Conservation (phyloP, 805 yeast genomes). For the Metschnikowia reukaufii region DNA sequence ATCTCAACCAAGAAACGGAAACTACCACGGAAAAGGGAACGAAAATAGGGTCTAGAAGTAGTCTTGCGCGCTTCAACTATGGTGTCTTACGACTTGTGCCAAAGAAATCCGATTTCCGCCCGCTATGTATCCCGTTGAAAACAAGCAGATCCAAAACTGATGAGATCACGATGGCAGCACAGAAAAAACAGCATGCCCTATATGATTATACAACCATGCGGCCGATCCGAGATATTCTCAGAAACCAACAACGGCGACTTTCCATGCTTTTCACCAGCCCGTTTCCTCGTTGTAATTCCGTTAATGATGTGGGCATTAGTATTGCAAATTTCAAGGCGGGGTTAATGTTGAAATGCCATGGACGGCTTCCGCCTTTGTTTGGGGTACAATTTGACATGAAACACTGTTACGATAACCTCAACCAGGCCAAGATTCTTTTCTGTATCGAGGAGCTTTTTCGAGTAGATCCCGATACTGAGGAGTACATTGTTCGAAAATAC, state of each 20-base stretch:
- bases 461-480: slow-evolving; percentile 13
- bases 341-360: slow-evolving; percentile 9
- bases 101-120: slow-evolving; percentile 57
- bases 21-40: background rate
- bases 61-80: slow-evolving; percentile 20
- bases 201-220: slow-evolving; percentile 39
- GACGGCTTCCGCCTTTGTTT: slow-evolving; percentile 38
- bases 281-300: slow-evolving; percentile 41
- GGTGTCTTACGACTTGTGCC: slow-evolving; percentile 58
- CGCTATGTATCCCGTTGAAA: slow-evolving; percentile 52
- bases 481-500: slow-evolving; percentile 13
- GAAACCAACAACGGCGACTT: slow-evolving; percentile 17
- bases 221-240: slow-evolving; percentile 39
- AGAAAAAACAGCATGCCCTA: slow-evolving; percentile 30
- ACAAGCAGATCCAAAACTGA: background rate
- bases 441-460: slow-evolving; percentile 29
- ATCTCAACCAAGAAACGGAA: slow-evolving; percentile 25
- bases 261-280: background rate
- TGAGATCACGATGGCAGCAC: slow-evolving; percentile 18
- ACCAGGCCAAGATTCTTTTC: slow-evolving; percentile 42
- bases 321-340: slow-evolving; percentile 38
- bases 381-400: slow-evolving; percentile 73
- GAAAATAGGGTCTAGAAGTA: background rate
- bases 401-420: slow-evolving; percentile 74
- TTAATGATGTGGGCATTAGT: slow-evolving; percentile 43